phyloP scores from a whole-genome alignment of 768 basidiomycete species.

The Candolleomyces efflorescens region DNA sequence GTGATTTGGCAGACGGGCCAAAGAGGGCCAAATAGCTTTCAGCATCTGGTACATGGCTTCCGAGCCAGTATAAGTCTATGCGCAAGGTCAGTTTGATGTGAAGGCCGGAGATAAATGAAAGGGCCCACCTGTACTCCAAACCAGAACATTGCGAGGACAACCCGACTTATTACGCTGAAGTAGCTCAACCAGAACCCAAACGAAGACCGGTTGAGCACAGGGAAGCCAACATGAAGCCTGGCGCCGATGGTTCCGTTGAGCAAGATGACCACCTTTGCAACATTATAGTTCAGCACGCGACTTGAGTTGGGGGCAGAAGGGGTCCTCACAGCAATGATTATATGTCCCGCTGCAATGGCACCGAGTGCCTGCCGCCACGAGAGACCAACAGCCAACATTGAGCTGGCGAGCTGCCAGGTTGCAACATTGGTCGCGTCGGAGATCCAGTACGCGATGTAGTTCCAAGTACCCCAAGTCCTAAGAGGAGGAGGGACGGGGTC shows the following conservation, averaged over 20 bases:
- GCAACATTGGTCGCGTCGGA: slow-evolving; percentile 46
- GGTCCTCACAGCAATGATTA: slow-evolving; percentile 54
- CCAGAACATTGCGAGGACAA: slow-evolving; percentile 79
- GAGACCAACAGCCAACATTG: slow-evolving; percentile 71
- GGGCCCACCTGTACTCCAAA: slow-evolving; percentile 63
- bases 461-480: slow-evolving; percentile 66
- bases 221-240: slow-evolving; percentile 71
- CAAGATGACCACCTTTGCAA: slow-evolving; percentile 48
- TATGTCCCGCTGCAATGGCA: slow-evolving; percentile 69
- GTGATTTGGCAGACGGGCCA: slow-evolving; percentile 58
- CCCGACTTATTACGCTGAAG: slow-evolving; percentile 76
- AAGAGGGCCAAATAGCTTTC: slow-evolving; percentile 80
- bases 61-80: slow-evolving; percentile 54
- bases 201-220: slow-evolving; percentile 75
- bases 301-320: background rate
- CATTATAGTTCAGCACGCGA: background rate
- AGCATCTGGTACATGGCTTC: slow-evolving; percentile 80
- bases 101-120: background rate
- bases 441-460: slow-evolving; percentile 62
- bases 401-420: slow-evolving; percentile 62
- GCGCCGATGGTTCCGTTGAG: slow-evolving; percentile 78
- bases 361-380: slow-evolving; percentile 70
- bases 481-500: slow-evolving; percentile 61
- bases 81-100: background rate
- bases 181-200: slow-evolving; percentile 91